A percentile compares a stretch with the other conserved stretches of the same genome.
Conservation (phyloP, 2,329 filamentous ascomycete genomes). For the Fusarium solani-melongenae region DNA sequence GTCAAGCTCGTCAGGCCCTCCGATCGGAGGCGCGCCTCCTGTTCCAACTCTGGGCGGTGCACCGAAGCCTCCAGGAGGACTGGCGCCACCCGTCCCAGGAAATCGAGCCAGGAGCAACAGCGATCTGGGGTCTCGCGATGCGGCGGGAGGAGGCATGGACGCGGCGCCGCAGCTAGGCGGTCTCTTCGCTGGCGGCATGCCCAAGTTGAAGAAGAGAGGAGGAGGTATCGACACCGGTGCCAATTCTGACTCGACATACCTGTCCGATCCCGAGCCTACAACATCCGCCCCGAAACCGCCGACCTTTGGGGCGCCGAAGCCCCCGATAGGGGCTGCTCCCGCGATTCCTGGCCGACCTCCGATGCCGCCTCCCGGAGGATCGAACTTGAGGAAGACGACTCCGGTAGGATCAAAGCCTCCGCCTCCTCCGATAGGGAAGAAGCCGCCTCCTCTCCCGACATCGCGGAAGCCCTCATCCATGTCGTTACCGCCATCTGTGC, state of each 20-base stretch:
- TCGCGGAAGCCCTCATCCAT: constrained; percentile 67
- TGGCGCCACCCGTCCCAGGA: constrained; percentile 77
- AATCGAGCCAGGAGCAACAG: constrained; percentile 87
- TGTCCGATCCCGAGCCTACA: constrained; percentile 73
- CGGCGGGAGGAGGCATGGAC: constrained; percentile 57
- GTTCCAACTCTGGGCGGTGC: constrained; percentile 69
- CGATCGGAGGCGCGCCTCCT: constrained; percentile 81
- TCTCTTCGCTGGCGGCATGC: constrained; percentile 93
- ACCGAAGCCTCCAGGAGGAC: constrained; percentile 67
- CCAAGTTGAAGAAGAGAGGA: constrained; percentile 88
- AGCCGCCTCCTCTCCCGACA: constrained; percentile 72
- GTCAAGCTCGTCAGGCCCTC: constrained; percentile 61
- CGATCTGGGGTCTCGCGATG: constrained; percentile 69
- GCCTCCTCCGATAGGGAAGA: constrained; percentile 83
- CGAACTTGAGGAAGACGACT: constrained; percentile 70
- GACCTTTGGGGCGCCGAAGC: constrained; percentile 65
- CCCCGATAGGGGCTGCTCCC: constrained; percentile 53
- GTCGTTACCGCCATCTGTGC: constrained; percentile 48
- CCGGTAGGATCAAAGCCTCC: constrained; percentile 65
- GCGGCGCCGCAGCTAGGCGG: constrained; percentile 85
- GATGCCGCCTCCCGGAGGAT: constrained; percentile 58
- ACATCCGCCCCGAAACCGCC: constrained; percentile 65
- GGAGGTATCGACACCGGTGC: constrained; percentile 80
- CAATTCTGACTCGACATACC: constrained; percentile 72
- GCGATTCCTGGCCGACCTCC: constrained; percentile 37